Evolutionary conservation across 2,329 filamentous ascomycete species (phyloP).

Genomic region (Penicillium corylophilum): DNA sequence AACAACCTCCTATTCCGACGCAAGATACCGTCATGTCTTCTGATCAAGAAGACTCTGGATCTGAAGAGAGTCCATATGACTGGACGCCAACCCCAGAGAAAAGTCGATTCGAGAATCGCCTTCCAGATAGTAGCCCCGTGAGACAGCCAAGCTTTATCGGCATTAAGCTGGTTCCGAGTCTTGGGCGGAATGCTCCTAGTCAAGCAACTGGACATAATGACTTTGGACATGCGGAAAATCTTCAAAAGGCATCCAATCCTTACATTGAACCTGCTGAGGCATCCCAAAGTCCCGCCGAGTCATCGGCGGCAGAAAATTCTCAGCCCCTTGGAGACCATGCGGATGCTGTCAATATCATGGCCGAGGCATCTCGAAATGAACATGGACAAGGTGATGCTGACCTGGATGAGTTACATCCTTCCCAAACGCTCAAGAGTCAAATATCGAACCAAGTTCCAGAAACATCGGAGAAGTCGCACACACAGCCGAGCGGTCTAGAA

Average conservation of each 20-base stretch:
- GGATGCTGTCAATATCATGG: not conserved
- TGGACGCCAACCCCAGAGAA: conserved; percentile 20
- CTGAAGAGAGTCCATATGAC: conserved; percentile 2
- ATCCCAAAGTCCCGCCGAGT: not conserved
- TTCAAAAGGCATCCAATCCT: not conserved
- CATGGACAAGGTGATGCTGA: not conserved
- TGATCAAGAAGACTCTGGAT: conserved; percentile 8
- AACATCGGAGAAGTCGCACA: not conserved
- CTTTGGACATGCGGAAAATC: too few species aligned
- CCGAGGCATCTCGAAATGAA: not conserved
- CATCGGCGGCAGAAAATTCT: not conserved
- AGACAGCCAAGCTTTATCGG: not conserved
- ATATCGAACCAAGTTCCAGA: not conserved
- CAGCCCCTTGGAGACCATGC: not conserved
- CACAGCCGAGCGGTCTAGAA: not conserved
- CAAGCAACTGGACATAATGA: not conserved
- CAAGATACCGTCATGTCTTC: conserved; percentile 20
- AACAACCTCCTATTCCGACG: conserved; percentile 9
- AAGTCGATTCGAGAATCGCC: conserved; percentile 7
- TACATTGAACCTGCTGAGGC: not conserved
- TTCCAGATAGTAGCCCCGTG: conserved; percentile 34
- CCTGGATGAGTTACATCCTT: not conserved
- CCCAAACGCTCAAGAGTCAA: not conserved
- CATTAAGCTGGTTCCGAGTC: not conserved
- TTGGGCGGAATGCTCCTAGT: not conserved